Evolutionary conservation across 2,329 filamentous ascomycete species (phyloP), one percentile per base, ranked within the genome.

Genomic region (Xylaria arbuscula): DNA sequence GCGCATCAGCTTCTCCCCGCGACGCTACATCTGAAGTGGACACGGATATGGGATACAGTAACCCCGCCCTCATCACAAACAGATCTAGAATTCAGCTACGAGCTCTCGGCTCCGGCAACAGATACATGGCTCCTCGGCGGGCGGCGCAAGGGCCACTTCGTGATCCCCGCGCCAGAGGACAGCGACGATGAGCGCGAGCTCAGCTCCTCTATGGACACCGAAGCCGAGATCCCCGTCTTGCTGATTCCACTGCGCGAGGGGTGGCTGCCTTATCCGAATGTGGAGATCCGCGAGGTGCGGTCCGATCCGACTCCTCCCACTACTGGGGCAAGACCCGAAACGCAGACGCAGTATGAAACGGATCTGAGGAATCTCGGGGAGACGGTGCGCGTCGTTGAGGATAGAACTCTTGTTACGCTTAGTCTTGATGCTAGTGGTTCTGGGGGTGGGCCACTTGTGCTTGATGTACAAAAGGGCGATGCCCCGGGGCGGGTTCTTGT

Each of bases 91-190:
- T 97, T 97, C 76, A 89, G 90, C 72, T 97, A 96, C 79, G 94
- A 97, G 73, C 85, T 98, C 24, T 88, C 89, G 15, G 90, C 91
- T 0, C 88, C 90, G 17, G 82, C 87, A 1, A 82, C 87, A 1
- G 93, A 95, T 47, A 86, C 88, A 0, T 98, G 95, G 95, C 87
- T 98, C 1, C 83, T 98, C 2, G 94, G 93, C 24, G 95, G 94
- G 0, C 89, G 91, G 51, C 87, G 92, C 57, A 92, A 93, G 71
- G 92, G 91, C 0, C 92, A 93, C 76, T 97, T 97, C 75, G 86
- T 86, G 7, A 88, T 90, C 36, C 85, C 87, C 0, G 79, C 78
- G 3, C 68, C 75, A 1, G 68, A 70, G 2, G 68, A 70, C 10
- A 66, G 68, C 5, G 69, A 61, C 4, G 71, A 67, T 0, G 71